Evolutionary conservation across 2,329 filamentous ascomycete species (phyloP).

Genomic region (Aspergillus oerlinghausenensis): DNA sequence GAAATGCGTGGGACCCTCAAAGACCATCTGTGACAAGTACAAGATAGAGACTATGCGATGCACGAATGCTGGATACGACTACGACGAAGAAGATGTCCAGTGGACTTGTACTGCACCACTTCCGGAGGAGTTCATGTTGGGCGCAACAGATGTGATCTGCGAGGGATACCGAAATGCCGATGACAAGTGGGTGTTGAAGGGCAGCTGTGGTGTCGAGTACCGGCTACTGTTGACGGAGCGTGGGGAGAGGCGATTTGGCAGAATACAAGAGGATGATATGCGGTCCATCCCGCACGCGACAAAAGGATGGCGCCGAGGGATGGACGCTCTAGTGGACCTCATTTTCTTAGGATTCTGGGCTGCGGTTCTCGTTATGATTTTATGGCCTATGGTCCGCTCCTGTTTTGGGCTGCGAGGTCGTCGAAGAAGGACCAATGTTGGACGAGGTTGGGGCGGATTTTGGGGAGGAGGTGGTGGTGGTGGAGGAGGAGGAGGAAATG

Average conservation of each 20-base stretch:
- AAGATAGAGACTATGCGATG: conserved; percentile 80
- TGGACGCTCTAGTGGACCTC: conserved; percentile 18
- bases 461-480: conserved; percentile 32
- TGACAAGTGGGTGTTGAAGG: conserved; percentile 83
- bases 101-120: conserved; percentile 78
- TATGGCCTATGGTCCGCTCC: conserved; percentile 20
- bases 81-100: conserved; percentile 74
- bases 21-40: conserved; percentile 63
- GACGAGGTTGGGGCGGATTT: conserved; percentile 21
- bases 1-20: conserved; percentile 64
- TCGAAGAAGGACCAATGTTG: conserved; percentile 17
- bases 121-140: conserved; percentile 66
- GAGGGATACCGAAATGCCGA: conserved; percentile 76
- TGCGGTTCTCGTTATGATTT: conserved; percentile 25
- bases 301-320: conserved; percentile 4
- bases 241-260: conserved; percentile 68
- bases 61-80: conserved; percentile 76
- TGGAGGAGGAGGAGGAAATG: conserved; percentile 29
- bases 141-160: conserved; percentile 83
- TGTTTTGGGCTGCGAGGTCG: conserved; percentile 20
- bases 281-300: conserved; percentile 7
- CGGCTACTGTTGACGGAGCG: conserved; percentile 69
- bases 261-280: conserved; percentile 39
- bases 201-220: conserved; percentile 92
- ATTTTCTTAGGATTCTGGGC: conserved; percentile 33